Percentiles rank a stretch among this genome's conserved stretches.
These are phyloP conservation scores for Euphorbia pulcherrima DNA, from an alignment of 345 rosid species.

Conservation along the genomic window DNA sequence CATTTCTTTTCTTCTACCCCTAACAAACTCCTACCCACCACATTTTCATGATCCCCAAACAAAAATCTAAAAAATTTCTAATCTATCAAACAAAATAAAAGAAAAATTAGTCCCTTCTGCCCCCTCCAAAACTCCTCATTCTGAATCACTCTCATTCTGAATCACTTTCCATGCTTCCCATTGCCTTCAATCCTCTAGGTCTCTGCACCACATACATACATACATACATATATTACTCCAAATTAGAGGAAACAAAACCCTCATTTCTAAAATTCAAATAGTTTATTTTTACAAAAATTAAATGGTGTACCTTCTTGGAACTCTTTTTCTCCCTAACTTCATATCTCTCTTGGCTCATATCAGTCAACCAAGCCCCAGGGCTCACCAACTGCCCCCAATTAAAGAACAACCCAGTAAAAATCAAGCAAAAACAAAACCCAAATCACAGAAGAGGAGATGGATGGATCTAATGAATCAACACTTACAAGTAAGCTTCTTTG, in stretches of 20 bases:
- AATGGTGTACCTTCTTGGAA: conserved; percentile 65
- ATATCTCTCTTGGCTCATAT: conserved; percentile 73
- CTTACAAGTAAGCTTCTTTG: conserved; percentile 78
- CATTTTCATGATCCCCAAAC: conserved; percentile 11
- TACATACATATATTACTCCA: not conserved
- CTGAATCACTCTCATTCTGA: conserved; percentile 48
- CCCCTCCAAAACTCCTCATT: too few species aligned
- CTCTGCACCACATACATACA: conserved; percentile 48
- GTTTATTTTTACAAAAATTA: too few species aligned
- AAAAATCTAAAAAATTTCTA: conserved; percentile 17
- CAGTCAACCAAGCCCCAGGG: conserved; percentile 91
- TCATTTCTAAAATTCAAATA: too few species aligned
- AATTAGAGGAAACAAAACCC: too few species aligned
- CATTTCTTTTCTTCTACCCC: not conserved
- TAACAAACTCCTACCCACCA: conserved; percentile 17
- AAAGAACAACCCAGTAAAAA: conserved; percentile 17
- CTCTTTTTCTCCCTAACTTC: conserved; percentile 92
- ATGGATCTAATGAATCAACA: too few species aligned
- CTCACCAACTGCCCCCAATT: conserved; percentile 66
- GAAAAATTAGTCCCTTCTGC: conserved; percentile 21
- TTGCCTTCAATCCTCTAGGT: conserved; percentile 70
- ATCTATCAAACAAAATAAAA: conserved; percentile 4
- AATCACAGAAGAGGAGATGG: not conserved
- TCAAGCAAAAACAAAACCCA: not conserved
- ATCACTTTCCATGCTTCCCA: conserved; percentile 64